Conservation (phyloP, 1,139 yeast species). For the Casaregolazyma suthepensis region DNA sequence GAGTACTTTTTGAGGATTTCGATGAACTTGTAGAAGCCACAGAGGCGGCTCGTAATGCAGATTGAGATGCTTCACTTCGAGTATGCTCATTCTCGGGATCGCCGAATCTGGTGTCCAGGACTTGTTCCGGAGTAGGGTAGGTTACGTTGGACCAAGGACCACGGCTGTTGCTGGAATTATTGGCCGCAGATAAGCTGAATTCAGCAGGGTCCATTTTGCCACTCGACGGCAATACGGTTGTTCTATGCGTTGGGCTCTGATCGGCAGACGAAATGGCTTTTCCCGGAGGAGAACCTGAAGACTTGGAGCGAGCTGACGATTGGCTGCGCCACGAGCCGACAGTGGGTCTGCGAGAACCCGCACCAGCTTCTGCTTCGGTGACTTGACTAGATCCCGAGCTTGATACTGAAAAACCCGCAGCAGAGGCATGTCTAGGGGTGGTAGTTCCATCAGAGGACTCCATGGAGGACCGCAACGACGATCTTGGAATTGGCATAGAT, state of each 20-base stretch:
- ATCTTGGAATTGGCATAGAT: not conserved
- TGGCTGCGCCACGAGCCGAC: not conserved
- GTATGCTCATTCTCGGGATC: constrained; percentile 6
- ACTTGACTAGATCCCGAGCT: not conserved
- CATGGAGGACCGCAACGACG: not conserved
- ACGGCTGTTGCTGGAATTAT: not conserved
- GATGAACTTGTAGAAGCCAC: constrained; percentile 1
- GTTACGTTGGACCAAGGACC: constrained; percentile 1
- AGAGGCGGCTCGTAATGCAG: constrained; percentile 6
- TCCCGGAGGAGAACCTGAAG: not conserved
- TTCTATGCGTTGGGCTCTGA: not conserved
- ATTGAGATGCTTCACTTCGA: not conserved
- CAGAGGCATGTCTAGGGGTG: not conserved
- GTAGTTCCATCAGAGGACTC: constrained; percentile 5
- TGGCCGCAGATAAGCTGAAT: constrained; percentile 13
- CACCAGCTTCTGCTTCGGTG: not conserved
- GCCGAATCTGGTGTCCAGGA: constrained; percentile 19
- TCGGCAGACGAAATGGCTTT: not conserved
- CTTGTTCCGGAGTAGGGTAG: constrained; percentile 17
- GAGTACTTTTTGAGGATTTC: constrained; percentile 5
- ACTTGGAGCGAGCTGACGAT: constrained; percentile 2
- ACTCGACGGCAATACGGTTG: constrained; percentile 11
- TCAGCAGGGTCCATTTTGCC: constrained; percentile 18
- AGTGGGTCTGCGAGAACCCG: not conserved
- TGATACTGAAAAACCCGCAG: not conserved